These are phyloP conservation scores for Globisporangium ultimum DNA, from an alignment of 352 stramenopile genomes.

Conservation along the genomic window DNA sequence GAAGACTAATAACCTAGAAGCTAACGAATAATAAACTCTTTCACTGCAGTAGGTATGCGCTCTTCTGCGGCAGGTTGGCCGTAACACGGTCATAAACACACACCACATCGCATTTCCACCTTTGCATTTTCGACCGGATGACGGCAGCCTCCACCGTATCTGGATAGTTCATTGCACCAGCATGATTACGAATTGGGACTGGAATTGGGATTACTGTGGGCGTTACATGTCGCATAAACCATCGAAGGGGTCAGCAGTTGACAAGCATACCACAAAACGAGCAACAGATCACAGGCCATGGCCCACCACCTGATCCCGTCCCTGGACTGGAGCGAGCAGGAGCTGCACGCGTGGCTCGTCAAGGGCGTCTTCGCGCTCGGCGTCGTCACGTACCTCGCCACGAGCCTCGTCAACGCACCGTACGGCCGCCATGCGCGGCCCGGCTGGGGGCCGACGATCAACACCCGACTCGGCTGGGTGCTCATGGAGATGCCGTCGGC, in stretches of 20 bases:
- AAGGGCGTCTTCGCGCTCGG: conserved; percentile 50
- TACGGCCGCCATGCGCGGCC: conserved; percentile 54
- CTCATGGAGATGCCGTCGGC: conserved; percentile 72
- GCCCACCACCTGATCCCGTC: conserved; percentile 11
- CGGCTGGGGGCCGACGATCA: conserved; percentile 55
- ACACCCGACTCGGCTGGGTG: conserved; percentile 59
- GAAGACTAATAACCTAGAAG: no score
- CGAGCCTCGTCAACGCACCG: conserved; percentile 53
- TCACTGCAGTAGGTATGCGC: no score
- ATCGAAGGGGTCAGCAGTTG: background rate
- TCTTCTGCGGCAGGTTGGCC: no score
- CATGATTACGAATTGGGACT: background rate
- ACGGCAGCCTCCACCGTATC: background rate
- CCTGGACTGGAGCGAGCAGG: conserved; percentile 30
- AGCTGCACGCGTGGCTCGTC: conserved; percentile 52
- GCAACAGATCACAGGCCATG: background rate
- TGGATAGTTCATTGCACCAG: background rate
- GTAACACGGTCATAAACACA: no score
- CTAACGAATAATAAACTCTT: no score
- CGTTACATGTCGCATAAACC: background rate
- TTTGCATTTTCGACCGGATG: background rate
- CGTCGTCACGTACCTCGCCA: conserved; percentile 42
- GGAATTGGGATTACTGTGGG: background rate
- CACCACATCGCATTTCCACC: no score
- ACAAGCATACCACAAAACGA: background rate